phyloP scores from a whole-genome alignment of 139 green algal species.

The Picochlorum sp. region DNA sequence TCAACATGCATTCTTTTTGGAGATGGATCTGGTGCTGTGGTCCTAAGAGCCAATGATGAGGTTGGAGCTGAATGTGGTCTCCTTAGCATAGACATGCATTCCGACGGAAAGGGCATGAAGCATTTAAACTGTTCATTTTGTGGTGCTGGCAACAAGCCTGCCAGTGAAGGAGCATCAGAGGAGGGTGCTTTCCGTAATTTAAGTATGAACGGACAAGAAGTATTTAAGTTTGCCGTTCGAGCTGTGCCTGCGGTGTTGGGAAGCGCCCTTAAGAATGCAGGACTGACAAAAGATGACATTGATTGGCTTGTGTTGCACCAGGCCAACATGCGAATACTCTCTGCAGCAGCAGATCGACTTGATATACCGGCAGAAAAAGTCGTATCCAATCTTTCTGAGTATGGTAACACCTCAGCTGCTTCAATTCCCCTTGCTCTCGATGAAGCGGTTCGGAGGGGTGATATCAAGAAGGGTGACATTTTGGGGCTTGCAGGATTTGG shows the following conservation, averaged over 20 bases:
- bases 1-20: constrained; percentile 97
- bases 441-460: constrained; percentile 74
- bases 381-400: constrained; percentile 76
- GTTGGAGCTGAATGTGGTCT: constrained; percentile 42
- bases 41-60: constrained; percentile 49
- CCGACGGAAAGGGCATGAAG: constrained; percentile 72
- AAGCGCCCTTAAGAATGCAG: constrained; percentile 55
- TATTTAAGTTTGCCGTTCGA: constrained; percentile 97
- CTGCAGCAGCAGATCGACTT: constrained; percentile 72
- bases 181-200: constrained; percentile 64
- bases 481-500: constrained; percentile 92
- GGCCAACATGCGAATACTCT: constrained; percentile 95
- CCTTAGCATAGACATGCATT: constrained; percentile 75
- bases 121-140: constrained; percentile 51
- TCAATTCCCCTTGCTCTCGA: constrained; percentile 92
- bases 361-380: constrained; percentile 56
- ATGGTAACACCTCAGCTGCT: constrained; percentile 94
- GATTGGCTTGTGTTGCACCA: constrained; percentile 93
- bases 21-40: constrained; percentile 83
- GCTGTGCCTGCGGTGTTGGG: constrained; percentile 79
- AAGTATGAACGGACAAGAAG: constrained; percentile 89
- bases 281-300: constrained; percentile 52
- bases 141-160: constrained; percentile 4
- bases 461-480: constrained; percentile 54
- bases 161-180: background rate